These are phyloP conservation scores for Apiotrichum akiyoshidainum DNA, from an alignment of 1,284 basidiomycete genomes.

Conservation along the genomic window DNA sequence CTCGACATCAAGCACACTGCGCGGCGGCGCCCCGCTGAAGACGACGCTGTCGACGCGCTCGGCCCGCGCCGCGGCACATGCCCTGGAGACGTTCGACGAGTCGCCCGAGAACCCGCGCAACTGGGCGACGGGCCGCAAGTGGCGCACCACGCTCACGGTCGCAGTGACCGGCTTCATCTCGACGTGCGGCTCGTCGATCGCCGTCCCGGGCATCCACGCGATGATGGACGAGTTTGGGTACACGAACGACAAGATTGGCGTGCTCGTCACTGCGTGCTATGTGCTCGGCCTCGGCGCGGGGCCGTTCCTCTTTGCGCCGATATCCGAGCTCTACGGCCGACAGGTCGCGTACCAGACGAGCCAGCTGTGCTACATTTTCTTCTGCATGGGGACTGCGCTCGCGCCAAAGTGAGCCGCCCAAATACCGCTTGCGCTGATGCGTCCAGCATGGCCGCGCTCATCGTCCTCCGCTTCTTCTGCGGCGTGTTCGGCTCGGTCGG, in stretches of 20 bases:
- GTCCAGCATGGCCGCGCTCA: constrained; percentile 36
- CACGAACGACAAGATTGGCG: constrained; percentile 38
- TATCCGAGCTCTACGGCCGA: constrained; percentile 52
- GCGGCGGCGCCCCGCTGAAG: constrained; percentile 1
- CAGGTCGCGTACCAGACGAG: constrained; percentile 47
- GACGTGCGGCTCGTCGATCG: constrained; percentile 43
- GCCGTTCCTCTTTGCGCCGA: constrained; percentile 53
- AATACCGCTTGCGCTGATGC: constrained; percentile 3
- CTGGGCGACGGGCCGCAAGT: constrained; percentile 35
- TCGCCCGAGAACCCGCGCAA: constrained; percentile 41
- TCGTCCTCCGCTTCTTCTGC: constrained; percentile 46
- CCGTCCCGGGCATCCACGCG: constrained; percentile 41
- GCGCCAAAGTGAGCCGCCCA: constrained; percentile 37
- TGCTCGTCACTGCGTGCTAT: constrained; percentile 41
- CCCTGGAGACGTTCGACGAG: constrained; percentile 28
- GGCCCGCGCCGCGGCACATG: constrained; percentile 27
- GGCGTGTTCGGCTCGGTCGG: constrained; percentile 46
- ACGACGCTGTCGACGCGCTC: constrained; percentile 24
- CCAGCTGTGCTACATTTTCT: constrained; percentile 39
- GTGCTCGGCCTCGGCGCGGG: constrained; percentile 48
- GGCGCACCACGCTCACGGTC: constrained; percentile 36
- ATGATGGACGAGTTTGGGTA: constrained; percentile 38
- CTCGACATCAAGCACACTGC: no score
- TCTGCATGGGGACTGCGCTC: constrained; percentile 41
- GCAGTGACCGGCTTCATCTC: constrained; percentile 46